Percentiles rank a stretch among this genome's conserved stretches.
These are phyloP conservation scores for Alternaria gaisen DNA, from an alignment of 2,329 filamentous ascomycete genomes.

Conservation along the genomic window DNA sequence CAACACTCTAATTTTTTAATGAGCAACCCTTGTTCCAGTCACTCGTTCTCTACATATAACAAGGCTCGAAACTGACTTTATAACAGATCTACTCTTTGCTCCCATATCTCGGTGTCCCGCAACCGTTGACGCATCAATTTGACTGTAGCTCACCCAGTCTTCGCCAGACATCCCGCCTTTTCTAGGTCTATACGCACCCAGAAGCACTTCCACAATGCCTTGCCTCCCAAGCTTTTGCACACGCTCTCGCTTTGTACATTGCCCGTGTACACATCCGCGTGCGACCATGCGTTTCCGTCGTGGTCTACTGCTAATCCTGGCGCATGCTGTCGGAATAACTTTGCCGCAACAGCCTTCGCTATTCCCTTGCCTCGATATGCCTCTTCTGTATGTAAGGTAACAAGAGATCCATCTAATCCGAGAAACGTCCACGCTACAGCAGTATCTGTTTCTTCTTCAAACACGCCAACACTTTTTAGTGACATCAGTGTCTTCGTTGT, in stretches of 20 bases:
- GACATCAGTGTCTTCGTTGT: slow-evolving; percentile 57
- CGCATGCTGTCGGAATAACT: slow-evolving; percentile 62
- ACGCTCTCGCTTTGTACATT: slow-evolving; percentile 70
- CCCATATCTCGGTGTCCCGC: background rate
- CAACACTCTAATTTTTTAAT: slow-evolving; percentile 77
- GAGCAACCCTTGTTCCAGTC: slow-evolving; percentile 50
- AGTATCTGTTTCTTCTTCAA: slow-evolving; percentile 55
- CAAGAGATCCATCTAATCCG: slow-evolving; percentile 69
- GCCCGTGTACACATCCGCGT: slow-evolving; percentile 70
- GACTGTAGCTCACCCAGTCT: slow-evolving; percentile 5
- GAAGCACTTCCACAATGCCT: slow-evolving; percentile 63
- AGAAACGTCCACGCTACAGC: slow-evolving; percentile 72
- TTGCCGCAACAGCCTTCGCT: slow-evolving; percentile 68
- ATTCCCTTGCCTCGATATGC: slow-evolving; percentile 68
- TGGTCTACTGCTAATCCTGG: slow-evolving; percentile 42
- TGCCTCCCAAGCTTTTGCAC: slow-evolving; percentile 69
- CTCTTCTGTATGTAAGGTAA: slow-evolving; percentile 68
- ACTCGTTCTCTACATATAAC: background rate
- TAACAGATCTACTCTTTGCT: slow-evolving; percentile 24
- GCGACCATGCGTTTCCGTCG: slow-evolving; percentile 61
- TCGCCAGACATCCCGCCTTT: slow-evolving; percentile 30
- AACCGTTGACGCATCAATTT: slow-evolving; percentile 4
- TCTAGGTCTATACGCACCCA: slow-evolving; percentile 63
- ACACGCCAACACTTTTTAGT: slow-evolving; percentile 54
- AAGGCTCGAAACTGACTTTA: slow-evolving; percentile 29